Evolutionary conservation across 2,329 filamentous ascomycete species (phyloP).

Genomic region (Scopulariopsis brevicaulis): DNA sequence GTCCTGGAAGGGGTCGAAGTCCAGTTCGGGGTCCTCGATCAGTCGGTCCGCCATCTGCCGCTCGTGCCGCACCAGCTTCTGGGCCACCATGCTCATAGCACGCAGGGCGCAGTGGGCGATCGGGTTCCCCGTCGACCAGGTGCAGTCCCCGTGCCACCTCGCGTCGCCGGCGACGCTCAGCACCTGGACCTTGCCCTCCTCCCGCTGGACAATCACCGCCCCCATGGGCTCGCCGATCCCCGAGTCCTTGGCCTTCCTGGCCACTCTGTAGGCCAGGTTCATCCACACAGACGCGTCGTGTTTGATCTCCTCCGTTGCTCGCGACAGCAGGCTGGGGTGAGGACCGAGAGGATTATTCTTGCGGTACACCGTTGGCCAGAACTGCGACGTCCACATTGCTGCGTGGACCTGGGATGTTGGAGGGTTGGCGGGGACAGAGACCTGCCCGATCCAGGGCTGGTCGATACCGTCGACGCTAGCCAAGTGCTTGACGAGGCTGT

Average conservation of each 20-base stretch:
- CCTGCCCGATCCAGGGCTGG: constrained; percentile 45
- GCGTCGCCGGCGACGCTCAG: constrained; percentile 69
- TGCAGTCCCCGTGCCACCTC: constrained; percentile 48
- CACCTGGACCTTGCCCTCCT: constrained; percentile 38
- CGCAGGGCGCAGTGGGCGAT: constrained; percentile 70
- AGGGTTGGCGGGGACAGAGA: constrained; percentile 60
- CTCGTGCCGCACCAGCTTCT: constrained; percentile 48
- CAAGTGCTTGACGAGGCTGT: constrained; percentile 31
- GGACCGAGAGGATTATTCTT: constrained; percentile 82
- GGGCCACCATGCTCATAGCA: constrained; percentile 73
- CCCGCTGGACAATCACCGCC: constrained; percentile 62
- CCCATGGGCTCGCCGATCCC: constrained; percentile 60
- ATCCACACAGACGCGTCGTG: constrained; percentile 55
- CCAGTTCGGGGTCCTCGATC: constrained; percentile 26
- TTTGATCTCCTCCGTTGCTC: constrained; percentile 58
- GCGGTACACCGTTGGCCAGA: constrained; percentile 78
- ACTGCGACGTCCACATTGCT: constrained; percentile 59
- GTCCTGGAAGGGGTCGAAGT: constrained; percentile 56
- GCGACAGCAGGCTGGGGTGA: constrained; percentile 62
- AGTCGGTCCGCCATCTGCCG: constrained; percentile 25
- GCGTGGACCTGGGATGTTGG: constrained; percentile 70
- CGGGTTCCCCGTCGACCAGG: constrained; percentile 50
- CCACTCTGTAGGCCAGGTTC: constrained; percentile 54
- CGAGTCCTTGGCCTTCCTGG: constrained; percentile 40
- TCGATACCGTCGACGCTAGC: constrained; percentile 34